phyloP scores from a whole-genome alignment of 305 asterid species.

The Fraxinus xanthoxyloides region DNA sequence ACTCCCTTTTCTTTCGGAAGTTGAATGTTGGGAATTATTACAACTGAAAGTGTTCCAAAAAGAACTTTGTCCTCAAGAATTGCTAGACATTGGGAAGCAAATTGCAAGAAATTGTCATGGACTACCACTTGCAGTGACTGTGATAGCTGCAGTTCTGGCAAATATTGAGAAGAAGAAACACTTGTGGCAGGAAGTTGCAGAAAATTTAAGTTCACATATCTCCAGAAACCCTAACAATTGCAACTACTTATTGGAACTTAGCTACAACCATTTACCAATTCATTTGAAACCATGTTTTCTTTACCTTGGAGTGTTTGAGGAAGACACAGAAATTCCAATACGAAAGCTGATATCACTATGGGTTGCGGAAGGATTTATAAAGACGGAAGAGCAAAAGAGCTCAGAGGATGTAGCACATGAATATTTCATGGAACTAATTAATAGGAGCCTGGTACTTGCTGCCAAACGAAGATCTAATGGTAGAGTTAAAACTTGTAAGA shows the following conservation, averaged over 20 bases:
- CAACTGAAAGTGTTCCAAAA: neutral
- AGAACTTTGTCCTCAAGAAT: neutral
- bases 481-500: neutral
- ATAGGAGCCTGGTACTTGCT: conserved; percentile 15
- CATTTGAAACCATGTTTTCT: conserved; percentile 27
- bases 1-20: neutral
- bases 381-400: neutral
- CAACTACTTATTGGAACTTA: conserved; percentile 1
- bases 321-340: conserved; percentile 16
- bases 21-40: neutral
- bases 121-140: conserved; percentile 17
- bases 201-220: neutral
- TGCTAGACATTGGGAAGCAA: neutral
- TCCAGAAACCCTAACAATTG: neutral
- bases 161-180: neutral
- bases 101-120: conserved; percentile 17
- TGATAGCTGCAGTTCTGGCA: conserved; percentile 12
- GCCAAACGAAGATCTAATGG: neutral
- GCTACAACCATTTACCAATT: conserved; percentile 12
- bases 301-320: conserved; percentile 19
- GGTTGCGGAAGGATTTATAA: conserved; percentile 21
- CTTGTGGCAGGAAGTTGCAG: conserved; percentile 9
- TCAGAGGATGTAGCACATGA: conserved; percentile 16
- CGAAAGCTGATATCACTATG: neutral
- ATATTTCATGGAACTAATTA: conserved; percentile 18